phyloP scores from a whole-genome alignment of 1,284 basidiomycete genomes.

The Cryptococcus neoformans region DNA sequence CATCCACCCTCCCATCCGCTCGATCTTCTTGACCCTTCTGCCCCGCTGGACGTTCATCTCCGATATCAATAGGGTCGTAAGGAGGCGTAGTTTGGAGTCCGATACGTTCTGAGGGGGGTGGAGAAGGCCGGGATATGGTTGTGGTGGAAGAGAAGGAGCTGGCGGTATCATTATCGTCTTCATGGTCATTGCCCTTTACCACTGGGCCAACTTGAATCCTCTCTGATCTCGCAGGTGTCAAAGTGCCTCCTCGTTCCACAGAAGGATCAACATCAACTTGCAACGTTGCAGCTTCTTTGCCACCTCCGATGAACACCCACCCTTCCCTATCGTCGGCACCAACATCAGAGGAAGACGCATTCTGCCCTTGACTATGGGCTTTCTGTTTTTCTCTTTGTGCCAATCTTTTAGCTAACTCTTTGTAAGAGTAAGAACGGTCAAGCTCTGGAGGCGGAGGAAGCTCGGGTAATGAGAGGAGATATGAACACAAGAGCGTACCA shows the following conservation, averaged over 20 bases:
- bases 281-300: constrained; percentile 32
- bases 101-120: constrained; percentile 18
- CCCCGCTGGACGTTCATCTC: constrained; percentile 24
- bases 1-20: constrained; percentile 35
- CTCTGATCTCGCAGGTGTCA: constrained; percentile 16
- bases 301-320: constrained; percentile 30
- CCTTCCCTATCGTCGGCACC: constrained; percentile 8
- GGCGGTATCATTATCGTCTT: background rate
- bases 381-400: constrained; percentile 4
- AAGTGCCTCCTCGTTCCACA: background rate
- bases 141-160: constrained; percentile 26
- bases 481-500: constrained; percentile 74
- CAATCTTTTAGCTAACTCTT: constrained; percentile 53
- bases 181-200: background rate
- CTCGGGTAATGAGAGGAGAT: constrained; percentile 63
- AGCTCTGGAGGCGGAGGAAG: constrained; percentile 55
- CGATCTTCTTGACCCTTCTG: constrained; percentile 30
- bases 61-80: constrained; percentile 32
- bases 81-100: constrained; percentile 6
- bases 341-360: constrained; percentile 3
- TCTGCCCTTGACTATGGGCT: background rate
- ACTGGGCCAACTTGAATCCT: constrained; percentile 7
- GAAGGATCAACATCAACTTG: constrained; percentile 6
- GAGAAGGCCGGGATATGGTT: constrained; percentile 24
- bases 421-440: constrained; percentile 54